Base-by-base conservation (phyloP, 208 protist genomes). In the Leishmania major region DNA sequence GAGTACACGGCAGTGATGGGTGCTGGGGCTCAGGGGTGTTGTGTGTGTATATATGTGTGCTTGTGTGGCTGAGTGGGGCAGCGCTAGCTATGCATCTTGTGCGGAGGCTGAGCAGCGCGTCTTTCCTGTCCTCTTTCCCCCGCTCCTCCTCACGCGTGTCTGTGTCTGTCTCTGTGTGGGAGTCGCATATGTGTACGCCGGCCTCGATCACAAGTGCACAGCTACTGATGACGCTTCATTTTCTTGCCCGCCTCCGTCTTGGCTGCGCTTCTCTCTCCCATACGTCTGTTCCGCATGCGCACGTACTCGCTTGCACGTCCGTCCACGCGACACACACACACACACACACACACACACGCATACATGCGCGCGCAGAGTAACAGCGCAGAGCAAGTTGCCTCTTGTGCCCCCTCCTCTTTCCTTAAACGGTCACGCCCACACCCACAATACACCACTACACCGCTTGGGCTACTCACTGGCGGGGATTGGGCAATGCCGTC, bases 401-500 rank as follows among this genome's bases (percentile, higher is more conserved):
- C 70, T 74, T 40, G 28, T 53, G 7, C 45, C 28, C 28, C n/a
- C 22, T 8, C 40, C 37, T 55, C 45, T 53, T 74, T 31, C 22
- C 25, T 11, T 10, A 57, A 25, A 25, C 31, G 25, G n/a, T 3
- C 51, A 40, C 51, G 28, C 31, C 35, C 67, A 25, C 43, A 75
- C 71, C 10, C 25, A 62, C 49, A 60, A 60, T 8, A 62, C 72
- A 43, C 69, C 17, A 28, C 17, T 3, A 47, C 31, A 31, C 31
- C 15, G 47, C n/a, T 59, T 35, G 15, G 1, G 40, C 70, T 35
- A 35, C 13, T 74, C 45, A 51, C 47, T 35, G 49, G 43, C 67
- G 43, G 43, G 45, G 43, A 31, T 75, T n/a, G 13, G 51, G 31
- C 35, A 59, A 83, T 75, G 79, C 69, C 35, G 25, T 74, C 55